phyloP scores from a whole-genome alignment of 441 rosid species.

The Francoa sonchifolia region DNA sequence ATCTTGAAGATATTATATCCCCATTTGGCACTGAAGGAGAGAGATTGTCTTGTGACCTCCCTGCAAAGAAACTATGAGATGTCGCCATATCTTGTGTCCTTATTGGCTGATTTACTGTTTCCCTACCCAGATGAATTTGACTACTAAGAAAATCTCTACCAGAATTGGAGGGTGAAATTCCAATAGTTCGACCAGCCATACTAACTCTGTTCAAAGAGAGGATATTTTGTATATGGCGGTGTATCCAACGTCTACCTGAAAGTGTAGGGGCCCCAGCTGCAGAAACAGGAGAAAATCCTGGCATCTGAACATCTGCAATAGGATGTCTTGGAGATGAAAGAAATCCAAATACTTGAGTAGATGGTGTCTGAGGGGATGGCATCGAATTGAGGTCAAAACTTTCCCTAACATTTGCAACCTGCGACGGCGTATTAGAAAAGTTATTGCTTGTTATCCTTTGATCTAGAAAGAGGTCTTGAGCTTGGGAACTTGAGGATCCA shows the following conservation, averaged over 20 bases:
- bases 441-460: slow-evolving; percentile 32
- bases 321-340: slow-evolving; percentile 61
- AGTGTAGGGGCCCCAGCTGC: slow-evolving; percentile 73
- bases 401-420: slow-evolving; percentile 29
- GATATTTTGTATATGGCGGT: slow-evolving; percentile 68
- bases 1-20: slow-evolving; percentile 26
- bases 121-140: slow-evolving; percentile 35
- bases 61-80: slow-evolving; percentile 25
- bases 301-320: slow-evolving; percentile 30
- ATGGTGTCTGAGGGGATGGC: slow-evolving; percentile 43
- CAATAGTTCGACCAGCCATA: slow-evolving; percentile 35
- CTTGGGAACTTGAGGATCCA: slow-evolving; percentile 58
- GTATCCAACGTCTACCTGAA: slow-evolving; percentile 67
- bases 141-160: slow-evolving; percentile 23
- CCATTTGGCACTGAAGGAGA: slow-evolving; percentile 28
- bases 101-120: slow-evolving; percentile 21
- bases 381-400: slow-evolving; percentile 32
- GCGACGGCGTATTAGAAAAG: slow-evolving; percentile 34
- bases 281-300: slow-evolving; percentile 52
- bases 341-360: slow-evolving; percentile 32
- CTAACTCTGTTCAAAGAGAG: slow-evolving; percentile 43
- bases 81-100: slow-evolving; percentile 26
- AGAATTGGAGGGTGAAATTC: slow-evolving; percentile 28
- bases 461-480: slow-evolving; percentile 35
- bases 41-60: slow-evolving; percentile 27